These are phyloP conservation scores for Tulasnella sp. DNA, from an alignment of 768 basidiomycete genomes.

Conservation along the genomic window DNA sequence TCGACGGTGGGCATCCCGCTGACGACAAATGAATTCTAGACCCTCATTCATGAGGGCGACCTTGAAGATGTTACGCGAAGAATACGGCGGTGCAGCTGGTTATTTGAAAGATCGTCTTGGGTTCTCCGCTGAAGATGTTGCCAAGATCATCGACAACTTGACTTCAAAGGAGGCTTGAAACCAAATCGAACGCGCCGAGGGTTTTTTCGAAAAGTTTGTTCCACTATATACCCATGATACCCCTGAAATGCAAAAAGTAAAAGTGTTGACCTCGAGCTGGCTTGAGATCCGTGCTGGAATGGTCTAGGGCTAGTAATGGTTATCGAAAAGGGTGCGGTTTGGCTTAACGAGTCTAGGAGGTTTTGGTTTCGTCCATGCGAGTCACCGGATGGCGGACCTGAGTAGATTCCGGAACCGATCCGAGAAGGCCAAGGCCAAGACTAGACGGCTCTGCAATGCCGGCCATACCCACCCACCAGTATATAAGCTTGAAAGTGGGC, in stretches of 20 bases:
- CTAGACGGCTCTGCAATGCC: no score
- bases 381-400: no score
- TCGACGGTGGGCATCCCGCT: not conserved
- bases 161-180: not conserved
- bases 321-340: no score
- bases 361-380: no score
- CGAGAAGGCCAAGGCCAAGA: no score
- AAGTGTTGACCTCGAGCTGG: no score
- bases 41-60: conserved; percentile 72
- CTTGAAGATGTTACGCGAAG: conserved; percentile 55
- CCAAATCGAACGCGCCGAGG: not conserved
- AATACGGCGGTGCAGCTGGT: conserved; percentile 63
- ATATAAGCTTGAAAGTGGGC: no score
- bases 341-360: no score
- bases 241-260: not conserved
- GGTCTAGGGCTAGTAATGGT: no score
- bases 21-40: conserved; percentile 37
- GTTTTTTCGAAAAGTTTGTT: not conserved
- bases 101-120: conserved; percentile 52
- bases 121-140: conserved; percentile 55
- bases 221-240: not conserved
- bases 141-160: not conserved
- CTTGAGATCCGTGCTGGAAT: no score
- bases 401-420: no score
- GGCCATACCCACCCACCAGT: no score